Percentiles rank a stretch among this genome's conserved stretches.
Conservation (phyloP, 2,329 filamentous ascomycete species). For the Lanzia echinophila region DNA sequence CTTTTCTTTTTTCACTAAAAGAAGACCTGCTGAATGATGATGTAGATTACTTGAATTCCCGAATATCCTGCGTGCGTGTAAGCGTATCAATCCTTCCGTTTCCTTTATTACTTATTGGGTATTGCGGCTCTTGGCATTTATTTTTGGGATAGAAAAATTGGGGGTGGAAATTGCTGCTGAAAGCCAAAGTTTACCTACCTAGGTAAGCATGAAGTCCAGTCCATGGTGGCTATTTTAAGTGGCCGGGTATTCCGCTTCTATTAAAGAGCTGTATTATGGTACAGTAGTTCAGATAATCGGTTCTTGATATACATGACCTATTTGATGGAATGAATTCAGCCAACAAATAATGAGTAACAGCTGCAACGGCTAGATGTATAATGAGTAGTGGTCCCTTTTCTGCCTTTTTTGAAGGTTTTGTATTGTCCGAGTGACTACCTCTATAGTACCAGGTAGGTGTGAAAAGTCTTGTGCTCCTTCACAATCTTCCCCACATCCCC, state of each 20-base stretch:
- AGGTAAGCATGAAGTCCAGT: too few relatives aligned
- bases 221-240: too few relatives aligned
- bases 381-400: background rate
- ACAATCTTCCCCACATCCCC: background rate
- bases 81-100: background rate
- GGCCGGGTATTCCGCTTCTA: background rate
- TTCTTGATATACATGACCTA: background rate
- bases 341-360: background rate
- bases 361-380: too few relatives aligned
- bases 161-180: background rate
- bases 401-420: background rate
- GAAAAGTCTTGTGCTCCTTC: background rate
- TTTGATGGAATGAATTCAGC: background rate
- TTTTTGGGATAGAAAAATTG: background rate
- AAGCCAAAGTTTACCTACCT: too few relatives aligned
- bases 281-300: too few relatives aligned
- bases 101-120: background rate
- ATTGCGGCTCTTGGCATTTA: background rate
- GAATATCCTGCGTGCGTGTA: background rate
- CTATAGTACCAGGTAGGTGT: too few relatives aligned
- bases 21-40: too few relatives aligned
- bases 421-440: background rate
- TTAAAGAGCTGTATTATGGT: too few relatives aligned
- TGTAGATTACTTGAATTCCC: background rate
- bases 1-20: too few relatives aligned